Percentiles rank a stretch among this genome's conserved stretches.
These are phyloP conservation scores for Lachancea lanzarotensis DNA, from an alignment of 805 yeast genomes.

Conservation along the genomic window DNA sequence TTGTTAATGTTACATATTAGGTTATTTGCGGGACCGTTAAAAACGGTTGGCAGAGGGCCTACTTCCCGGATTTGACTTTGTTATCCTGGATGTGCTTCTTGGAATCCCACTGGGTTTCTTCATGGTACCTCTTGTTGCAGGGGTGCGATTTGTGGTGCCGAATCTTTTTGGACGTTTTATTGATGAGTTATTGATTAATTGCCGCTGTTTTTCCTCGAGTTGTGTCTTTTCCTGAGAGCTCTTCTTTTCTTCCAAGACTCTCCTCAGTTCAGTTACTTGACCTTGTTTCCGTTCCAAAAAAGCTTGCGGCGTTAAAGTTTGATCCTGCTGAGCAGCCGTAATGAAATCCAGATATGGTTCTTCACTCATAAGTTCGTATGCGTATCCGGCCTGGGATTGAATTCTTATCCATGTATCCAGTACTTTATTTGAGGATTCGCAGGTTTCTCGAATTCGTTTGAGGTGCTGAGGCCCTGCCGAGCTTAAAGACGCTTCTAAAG, in stretches of 20 bases:
- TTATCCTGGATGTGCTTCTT: conserved; percentile 16
- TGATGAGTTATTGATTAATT: neutral
- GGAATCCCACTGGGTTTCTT: conserved; percentile 20
- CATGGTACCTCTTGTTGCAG: conserved; percentile 5
- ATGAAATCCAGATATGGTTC: conserved; percentile 23
- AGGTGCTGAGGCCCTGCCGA: conserved; percentile 25
- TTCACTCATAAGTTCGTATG: conserved; percentile 42
- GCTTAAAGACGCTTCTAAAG: conserved; percentile 18
- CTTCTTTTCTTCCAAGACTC: conserved; percentile 12
- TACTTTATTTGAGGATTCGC: conserved; percentile 43
- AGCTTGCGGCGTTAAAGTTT: conserved; percentile 16
- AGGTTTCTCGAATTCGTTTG: conserved; percentile 34
- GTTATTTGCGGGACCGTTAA: neutral
- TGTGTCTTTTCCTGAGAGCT: neutral
- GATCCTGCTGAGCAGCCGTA: conserved; percentile 26
- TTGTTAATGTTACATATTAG: neutral
- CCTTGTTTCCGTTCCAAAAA: conserved; percentile 10
- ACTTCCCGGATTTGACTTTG: conserved; percentile 21
- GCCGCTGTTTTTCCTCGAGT: neutral
- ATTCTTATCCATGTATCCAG: conserved; percentile 57
- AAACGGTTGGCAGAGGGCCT: neutral
- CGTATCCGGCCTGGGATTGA: conserved; percentile 54
- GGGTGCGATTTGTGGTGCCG: conserved; percentile 5
- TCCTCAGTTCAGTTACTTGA: conserved; percentile 19
- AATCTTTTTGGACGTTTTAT: neutral